Conservation (phyloP, 2,329 filamentous ascomycete genomes). For the Alternaria arbusti region DNA sequence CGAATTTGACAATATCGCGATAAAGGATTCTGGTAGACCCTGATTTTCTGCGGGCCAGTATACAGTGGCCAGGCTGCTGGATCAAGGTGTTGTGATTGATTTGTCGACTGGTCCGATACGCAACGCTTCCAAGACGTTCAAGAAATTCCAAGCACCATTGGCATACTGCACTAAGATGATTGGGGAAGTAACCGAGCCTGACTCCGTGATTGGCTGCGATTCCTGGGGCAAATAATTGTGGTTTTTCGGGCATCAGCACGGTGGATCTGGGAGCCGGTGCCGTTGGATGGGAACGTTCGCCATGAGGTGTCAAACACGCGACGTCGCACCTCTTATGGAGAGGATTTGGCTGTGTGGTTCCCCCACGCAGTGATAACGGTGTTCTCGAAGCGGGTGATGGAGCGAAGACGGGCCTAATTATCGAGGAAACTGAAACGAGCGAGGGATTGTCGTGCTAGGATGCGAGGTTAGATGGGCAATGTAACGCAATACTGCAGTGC, state of each 20-base stretch:
- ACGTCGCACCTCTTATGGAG: conserved; percentile 19
- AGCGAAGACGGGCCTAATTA: background rate
- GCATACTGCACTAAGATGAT: background rate
- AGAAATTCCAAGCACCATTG: conserved; percentile 9
- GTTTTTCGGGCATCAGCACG: conserved; percentile 9
- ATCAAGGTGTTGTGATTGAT: background rate
- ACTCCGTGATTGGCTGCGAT: background rate
- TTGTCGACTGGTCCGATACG: conserved; percentile 1
- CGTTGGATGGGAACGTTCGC: background rate
- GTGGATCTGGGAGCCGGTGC: conserved; percentile 1
- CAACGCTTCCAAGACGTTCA: conserved; percentile 4
- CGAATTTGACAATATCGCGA: conserved; percentile 11
- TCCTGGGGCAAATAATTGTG: background rate
- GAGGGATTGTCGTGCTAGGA: conserved; percentile 12
- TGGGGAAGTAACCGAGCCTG: background rate
- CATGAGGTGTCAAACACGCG: conserved; percentile 2
- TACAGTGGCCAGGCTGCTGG: conserved; percentile 6
- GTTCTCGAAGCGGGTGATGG: conserved; percentile 3
- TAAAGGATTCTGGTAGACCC: conserved; percentile 8
- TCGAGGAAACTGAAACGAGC: conserved; percentile 22
- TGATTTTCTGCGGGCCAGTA: background rate
- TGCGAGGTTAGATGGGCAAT: conserved; percentile 14
- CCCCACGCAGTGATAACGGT: conserved; percentile 26
- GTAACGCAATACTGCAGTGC: conserved; percentile 16
- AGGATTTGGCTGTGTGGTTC: background rate